Evolutionary conservation across 768 basidiomycete species (phyloP).

Genomic region (Pisolithus sp.): DNA sequence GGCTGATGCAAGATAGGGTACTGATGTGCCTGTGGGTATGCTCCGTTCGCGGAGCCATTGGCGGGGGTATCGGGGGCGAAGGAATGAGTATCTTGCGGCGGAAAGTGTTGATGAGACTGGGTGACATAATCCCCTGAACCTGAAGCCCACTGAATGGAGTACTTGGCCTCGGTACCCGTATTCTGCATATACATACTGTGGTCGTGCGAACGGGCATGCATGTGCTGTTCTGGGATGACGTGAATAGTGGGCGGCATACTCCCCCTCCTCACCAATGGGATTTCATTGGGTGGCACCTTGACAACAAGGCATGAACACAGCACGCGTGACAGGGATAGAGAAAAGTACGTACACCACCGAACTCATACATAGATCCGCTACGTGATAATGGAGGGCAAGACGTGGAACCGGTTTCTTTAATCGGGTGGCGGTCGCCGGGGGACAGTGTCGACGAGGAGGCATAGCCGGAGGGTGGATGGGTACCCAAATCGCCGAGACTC

Average conservation of each 20-base stretch:
- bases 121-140: slow-evolving; percentile 1
- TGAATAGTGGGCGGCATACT: slow-evolving; percentile 19
- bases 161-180: neutral
- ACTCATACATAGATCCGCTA: slow-evolving; percentile 23
- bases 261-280: slow-evolving; percentile 17
- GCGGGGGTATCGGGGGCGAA: neutral
- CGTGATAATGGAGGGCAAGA: slow-evolving; percentile 16
- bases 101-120: slow-evolving; percentile 2
- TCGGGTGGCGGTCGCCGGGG: slow-evolving; percentile 31
- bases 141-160: neutral
- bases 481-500: slow-evolving; percentile 25
- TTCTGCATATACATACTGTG: neutral
- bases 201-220: slow-evolving; percentile 6
- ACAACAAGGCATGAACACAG: slow-evolving; percentile 9
- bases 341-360: slow-evolving; percentile 15
- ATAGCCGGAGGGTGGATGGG: slow-evolving; percentile 24
- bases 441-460: slow-evolving; percentile 42
- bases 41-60: slow-evolving; percentile 2
- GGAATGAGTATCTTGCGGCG: slow-evolving; percentile 16
- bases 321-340: slow-evolving; percentile 1
- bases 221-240: slow-evolving; percentile 15
- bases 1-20: neutral
- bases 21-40: slow-evolving; percentile 3
- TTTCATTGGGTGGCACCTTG: slow-evolving; percentile 17
- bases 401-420: slow-evolving; percentile 14